Conservation (phyloP, 768 basidiomycete species). For the Amanita inopinata region DNA sequence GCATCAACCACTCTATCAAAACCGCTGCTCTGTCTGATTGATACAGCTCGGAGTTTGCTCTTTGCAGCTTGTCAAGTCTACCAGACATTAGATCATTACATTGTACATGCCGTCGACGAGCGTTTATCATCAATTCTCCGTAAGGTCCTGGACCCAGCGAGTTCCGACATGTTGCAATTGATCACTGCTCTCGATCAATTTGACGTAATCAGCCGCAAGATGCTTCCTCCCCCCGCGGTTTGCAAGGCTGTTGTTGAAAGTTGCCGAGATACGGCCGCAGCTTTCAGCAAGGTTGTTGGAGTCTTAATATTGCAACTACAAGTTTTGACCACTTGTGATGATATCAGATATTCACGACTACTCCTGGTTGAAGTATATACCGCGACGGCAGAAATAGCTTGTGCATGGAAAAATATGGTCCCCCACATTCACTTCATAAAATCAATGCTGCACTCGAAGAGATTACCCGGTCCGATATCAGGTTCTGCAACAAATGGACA, state of each 20-base stretch:
- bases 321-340: conserved; percentile 62
- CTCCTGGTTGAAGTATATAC: conserved; percentile 84
- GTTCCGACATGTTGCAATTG: conserved; percentile 68
- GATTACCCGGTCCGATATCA: conserved; percentile 11
- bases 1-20: conserved; percentile 60
- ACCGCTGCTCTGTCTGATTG: conserved; percentile 60
- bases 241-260: conserved; percentile 75
- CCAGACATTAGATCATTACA: conserved; percentile 81
- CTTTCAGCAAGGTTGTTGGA: conserved; percentile 82
- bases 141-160: conserved; percentile 82
- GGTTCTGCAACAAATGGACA: background rate
- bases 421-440: conserved; percentile 64
- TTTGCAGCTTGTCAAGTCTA: conserved; percentile 91
- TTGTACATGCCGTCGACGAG: conserved; percentile 73
- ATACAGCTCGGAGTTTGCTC: conserved; percentile 85
- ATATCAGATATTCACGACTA: conserved; percentile 81
- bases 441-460: conserved; percentile 40
- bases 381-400: conserved; percentile 78
- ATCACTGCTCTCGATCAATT: conserved; percentile 89
- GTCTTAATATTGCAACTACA: conserved; percentile 76
- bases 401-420: conserved; percentile 72
- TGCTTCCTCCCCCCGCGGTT: conserved; percentile 55
- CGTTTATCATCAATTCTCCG: conserved; percentile 70
- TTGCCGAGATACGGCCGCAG: conserved; percentile 74
- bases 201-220: conserved; percentile 67